Evolutionary conservation across 2,329 filamentous ascomycete genomes (phyloP).

Genomic region (Epichloe hybrida): DNA sequence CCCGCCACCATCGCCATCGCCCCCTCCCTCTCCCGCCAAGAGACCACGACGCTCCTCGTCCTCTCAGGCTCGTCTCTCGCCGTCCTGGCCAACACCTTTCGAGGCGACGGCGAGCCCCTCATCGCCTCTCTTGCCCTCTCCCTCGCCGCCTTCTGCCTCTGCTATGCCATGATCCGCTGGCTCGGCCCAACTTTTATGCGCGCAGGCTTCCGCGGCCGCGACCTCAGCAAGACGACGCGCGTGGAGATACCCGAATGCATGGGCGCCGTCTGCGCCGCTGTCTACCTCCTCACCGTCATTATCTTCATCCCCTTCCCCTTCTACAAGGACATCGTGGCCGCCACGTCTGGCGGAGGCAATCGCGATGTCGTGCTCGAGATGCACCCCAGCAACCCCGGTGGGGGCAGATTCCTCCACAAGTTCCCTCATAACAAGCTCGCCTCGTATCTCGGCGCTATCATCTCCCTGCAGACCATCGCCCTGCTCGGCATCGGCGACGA

Average conservation of each 20-base stretch:
- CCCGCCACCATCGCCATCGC: background rate
- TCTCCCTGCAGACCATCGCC: constrained; percentile 81
- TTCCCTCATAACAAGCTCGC: constrained; percentile 97
- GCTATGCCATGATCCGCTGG: constrained; percentile 84
- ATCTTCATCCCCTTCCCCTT: constrained; percentile 94
- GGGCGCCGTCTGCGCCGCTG: constrained; percentile 84
- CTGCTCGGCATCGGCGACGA: constrained; percentile 91
- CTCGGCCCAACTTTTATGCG: constrained; percentile 80
- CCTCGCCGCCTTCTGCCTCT: constrained; percentile 66
- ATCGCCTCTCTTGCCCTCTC: constrained; percentile 81
- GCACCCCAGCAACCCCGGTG: constrained; percentile 41
- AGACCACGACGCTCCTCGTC: constrained; percentile 42
- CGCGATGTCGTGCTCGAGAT: constrained; percentile 68
- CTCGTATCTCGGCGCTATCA: constrained; percentile 85
- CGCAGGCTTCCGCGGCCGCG: constrained; percentile 77
- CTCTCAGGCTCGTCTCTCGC: constrained; percentile 57
- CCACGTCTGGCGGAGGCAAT: constrained; percentile 87
- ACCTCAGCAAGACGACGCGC: constrained; percentile 59
- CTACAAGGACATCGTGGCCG: constrained; percentile 94
- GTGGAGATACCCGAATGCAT: constrained; percentile 87
- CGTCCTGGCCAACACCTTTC: constrained; percentile 68
- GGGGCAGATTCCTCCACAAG: constrained; percentile 69
- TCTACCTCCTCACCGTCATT: constrained; percentile 81
- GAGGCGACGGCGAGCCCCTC: constrained; percentile 76
- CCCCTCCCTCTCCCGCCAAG: constrained; percentile 32